Evolutionary conservation across 1,139 yeast species (phyloP).

Genomic region (Kazachstania sp.): DNA sequence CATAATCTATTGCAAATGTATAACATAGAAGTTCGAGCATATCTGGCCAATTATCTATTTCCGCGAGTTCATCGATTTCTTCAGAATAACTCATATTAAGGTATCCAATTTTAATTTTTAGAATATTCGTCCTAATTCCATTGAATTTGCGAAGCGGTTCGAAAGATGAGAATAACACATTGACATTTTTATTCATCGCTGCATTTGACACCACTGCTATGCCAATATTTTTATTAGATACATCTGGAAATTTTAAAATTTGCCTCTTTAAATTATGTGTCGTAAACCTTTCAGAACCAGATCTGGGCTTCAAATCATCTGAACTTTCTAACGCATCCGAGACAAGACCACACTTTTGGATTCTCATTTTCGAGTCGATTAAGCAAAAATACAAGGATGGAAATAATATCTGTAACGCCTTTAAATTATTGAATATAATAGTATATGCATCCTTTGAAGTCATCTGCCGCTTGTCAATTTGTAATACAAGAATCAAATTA

Average conservation of each 20-base stretch:
- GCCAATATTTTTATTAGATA: too few relatives aligned
- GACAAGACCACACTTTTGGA: conserved; percentile 9
- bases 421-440: conserved; percentile 19
- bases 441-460: conserved; percentile 8
- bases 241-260: too few relatives aligned
- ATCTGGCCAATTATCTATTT: conserved; percentile 24
- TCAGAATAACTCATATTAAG: conserved; percentile 28
- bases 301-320: background rate
- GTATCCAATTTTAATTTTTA: conserved; percentile 29
- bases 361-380: conserved; percentile 13
- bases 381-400: conserved; percentile 14
- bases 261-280: too few relatives aligned
- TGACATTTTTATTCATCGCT: conserved; percentile 19
- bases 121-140: conserved; percentile 20
- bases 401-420: conserved; percentile 21
- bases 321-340: conserved; percentile 3
- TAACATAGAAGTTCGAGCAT: conserved; percentile 27
- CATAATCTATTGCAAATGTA: conserved; percentile 26
- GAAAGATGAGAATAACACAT: conserved; percentile 22
- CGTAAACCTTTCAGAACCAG: too few relatives aligned
- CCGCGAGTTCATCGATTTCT: conserved; percentile 24
- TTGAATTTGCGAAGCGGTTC: conserved; percentile 14
- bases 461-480: conserved; percentile 20
- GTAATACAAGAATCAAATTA: conserved; percentile 23
- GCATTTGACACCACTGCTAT: conserved; percentile 6